A percentile compares a stretch with the other conserved stretches of the same genome.
Conservation (phyloP, 1,284 basidiomycete species). For the Irpex lacteus region DNA sequence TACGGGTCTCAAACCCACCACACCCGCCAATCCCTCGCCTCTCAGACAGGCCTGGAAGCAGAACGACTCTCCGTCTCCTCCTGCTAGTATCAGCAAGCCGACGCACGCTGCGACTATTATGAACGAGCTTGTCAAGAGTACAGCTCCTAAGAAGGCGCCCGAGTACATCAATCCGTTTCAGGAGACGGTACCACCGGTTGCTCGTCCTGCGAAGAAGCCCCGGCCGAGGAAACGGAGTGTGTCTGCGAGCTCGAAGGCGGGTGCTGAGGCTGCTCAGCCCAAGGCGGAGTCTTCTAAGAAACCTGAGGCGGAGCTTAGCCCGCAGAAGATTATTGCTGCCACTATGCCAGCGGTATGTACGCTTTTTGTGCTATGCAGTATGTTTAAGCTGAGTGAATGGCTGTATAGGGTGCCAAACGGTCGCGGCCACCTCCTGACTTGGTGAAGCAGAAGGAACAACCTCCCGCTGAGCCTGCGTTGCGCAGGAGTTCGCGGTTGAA, state of each 20-base stretch:
- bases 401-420: constrained; percentile 62
- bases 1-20: constrained; percentile 41
- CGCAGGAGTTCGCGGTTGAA: constrained; percentile 25
- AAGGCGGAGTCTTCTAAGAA: constrained; percentile 20
- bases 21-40: constrained; percentile 64
- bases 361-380: neutral
- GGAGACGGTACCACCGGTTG: constrained; percentile 44
- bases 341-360: constrained; percentile 62
- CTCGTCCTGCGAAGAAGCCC: constrained; percentile 38
- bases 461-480: constrained; percentile 12
- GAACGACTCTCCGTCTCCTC: constrained; percentile 40
- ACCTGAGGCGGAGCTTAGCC: constrained; percentile 36
- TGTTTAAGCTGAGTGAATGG: constrained; percentile 4
- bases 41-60: constrained; percentile 63
- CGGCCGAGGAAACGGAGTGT: constrained; percentile 22
- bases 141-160: constrained; percentile 47
- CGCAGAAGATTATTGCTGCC: constrained; percentile 67
- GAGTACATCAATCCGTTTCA: constrained; percentile 74
- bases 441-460: constrained; percentile 20
- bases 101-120: constrained; percentile 65
- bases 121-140: constrained; percentile 65
- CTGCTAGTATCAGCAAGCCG: constrained; percentile 39
- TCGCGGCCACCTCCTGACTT: constrained; percentile 56
- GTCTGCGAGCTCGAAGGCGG: constrained; percentile 21
- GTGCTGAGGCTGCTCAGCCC: constrained; percentile 13